A percentile compares a stretch with the other conserved stretches of the same genome.
phyloP scores from a whole-genome alignment of 306 rosid genomes.

The Prosopis cineraria region DNA sequence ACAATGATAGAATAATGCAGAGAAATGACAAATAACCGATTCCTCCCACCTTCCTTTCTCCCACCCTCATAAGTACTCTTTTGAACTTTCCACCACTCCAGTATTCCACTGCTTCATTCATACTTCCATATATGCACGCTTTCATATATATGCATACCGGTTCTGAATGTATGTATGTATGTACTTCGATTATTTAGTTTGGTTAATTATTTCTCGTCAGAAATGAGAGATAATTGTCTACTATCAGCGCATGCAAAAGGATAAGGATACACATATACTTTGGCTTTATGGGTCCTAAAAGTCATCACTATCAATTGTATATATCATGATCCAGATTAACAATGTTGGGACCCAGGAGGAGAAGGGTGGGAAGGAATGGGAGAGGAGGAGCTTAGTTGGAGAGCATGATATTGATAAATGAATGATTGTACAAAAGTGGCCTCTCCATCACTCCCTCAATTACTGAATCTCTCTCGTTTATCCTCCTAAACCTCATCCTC shows the following conservation, averaged over 20 bases:
- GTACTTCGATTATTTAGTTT: not conserved
- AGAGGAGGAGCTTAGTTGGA: conserved; percentile 34
- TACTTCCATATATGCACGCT: not conserved
- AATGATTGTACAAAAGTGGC: conserved; percentile 22
- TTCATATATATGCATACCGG: not conserved
- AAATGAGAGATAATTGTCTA: not conserved
- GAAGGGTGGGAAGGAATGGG: not conserved
- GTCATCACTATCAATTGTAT: not conserved
- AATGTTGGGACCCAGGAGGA: conserved; percentile 1
- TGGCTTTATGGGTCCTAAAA: not conserved
- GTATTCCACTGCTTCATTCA: too few species aligned
- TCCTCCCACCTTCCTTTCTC: not conserved
- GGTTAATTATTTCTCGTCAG: not conserved
- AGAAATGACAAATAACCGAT: not conserved
- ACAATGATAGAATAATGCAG: not conserved
- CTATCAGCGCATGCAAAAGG: not conserved
- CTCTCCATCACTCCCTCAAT: not conserved
- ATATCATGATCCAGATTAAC: not conserved
- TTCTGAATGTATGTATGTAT: too few species aligned
- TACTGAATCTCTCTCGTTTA: not conserved
- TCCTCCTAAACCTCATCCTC: not conserved
- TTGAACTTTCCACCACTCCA: not conserved
- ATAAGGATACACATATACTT: not conserved
- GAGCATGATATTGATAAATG: conserved; percentile 9
- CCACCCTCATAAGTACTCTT: not conserved